phyloP scores from a whole-genome alignment of 352 stramenopile species.

The Globisporangium acanthophoron region DNA sequence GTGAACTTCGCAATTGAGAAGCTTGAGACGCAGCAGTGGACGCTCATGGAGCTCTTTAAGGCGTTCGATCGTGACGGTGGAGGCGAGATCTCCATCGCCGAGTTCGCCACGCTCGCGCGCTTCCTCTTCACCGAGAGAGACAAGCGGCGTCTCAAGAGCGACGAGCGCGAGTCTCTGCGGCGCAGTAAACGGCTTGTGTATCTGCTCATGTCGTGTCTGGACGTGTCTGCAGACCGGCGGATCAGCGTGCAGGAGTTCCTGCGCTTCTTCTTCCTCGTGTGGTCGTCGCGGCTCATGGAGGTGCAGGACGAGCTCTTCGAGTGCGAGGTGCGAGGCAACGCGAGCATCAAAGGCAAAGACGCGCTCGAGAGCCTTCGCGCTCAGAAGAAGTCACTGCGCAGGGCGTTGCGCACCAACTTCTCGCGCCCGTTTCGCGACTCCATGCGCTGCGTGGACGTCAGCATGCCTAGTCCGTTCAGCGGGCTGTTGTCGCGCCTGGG shows the following conservation, averaged over 20 bases:
- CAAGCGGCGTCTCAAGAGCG: slow-evolving; percentile 14
- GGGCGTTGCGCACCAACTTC: slow-evolving; percentile 43
- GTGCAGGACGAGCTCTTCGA: slow-evolving; percentile 37
- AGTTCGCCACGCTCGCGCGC: slow-evolving; percentile 41
- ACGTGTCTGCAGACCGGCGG: slow-evolving; percentile 33
- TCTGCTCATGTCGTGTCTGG: slow-evolving; percentile 41
- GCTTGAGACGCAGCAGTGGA: slow-evolving; percentile 40
- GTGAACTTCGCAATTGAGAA: slow-evolving; percentile 38
- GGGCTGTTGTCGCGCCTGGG: slow-evolving; percentile 28
- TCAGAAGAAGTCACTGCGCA: slow-evolving; percentile 23
- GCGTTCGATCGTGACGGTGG: slow-evolving; percentile 45
- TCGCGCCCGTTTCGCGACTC: slow-evolving; percentile 46
- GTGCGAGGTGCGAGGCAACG: slow-evolving; percentile 10
- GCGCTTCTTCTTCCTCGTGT: slow-evolving; percentile 50
- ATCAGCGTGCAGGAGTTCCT: slow-evolving; percentile 42
- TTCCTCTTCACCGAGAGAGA: slow-evolving; percentile 29
- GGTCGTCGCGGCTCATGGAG: slow-evolving; percentile 43
- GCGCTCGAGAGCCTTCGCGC: slow-evolving; percentile 7
- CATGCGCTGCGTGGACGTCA: slow-evolving; percentile 40
- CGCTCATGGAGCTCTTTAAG: slow-evolving; percentile 37
- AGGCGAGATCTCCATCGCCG: slow-evolving; percentile 37
- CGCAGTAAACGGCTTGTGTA: slow-evolving; percentile 40
- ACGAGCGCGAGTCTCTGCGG: slow-evolving; percentile 4
- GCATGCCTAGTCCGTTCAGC: slow-evolving; percentile 32
- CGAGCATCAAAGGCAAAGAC: slow-evolving; percentile 2